These are phyloP conservation scores for Solanum piurae DNA, from an alignment of 257 asterid genomes.

Conservation along the genomic window DNA sequence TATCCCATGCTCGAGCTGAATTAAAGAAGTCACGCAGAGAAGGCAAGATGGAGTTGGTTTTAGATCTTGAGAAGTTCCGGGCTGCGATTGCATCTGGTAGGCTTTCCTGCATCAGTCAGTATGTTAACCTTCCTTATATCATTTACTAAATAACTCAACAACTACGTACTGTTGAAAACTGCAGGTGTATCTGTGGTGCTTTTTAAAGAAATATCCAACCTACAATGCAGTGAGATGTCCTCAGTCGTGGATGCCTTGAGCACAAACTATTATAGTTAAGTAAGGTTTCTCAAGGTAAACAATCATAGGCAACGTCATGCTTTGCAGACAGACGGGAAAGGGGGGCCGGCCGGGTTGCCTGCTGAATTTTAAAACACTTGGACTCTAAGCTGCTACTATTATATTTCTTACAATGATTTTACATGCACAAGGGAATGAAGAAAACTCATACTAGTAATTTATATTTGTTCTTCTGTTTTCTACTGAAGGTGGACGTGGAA, in stretches of 20 bases:
- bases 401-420: no score
- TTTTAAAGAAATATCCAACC: constrained; percentile 35
- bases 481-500: constrained; percentile 51
- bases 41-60: constrained; percentile 66
- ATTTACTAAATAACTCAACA: neutral
- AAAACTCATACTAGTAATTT: neutral
- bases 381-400: no score
- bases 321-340: neutral
- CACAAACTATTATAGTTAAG: constrained; percentile 31
- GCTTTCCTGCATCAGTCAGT: constrained; percentile 20
- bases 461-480: neutral
- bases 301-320: neutral
- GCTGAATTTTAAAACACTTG: no score
- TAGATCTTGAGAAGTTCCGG: constrained; percentile 61
- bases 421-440: no score
- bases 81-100: constrained; percentile 70
- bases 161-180: constrained; percentile 4
- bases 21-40: constrained; percentile 72
- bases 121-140: neutral
- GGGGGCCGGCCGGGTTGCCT: no score
- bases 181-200: constrained; percentile 75
- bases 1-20: constrained; percentile 10
- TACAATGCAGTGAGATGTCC: constrained; percentile 54
- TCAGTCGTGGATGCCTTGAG: constrained; percentile 57
- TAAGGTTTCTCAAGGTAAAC: constrained; percentile 75